Percentiles rank a stretch among this genome's conserved stretches.
Evolutionary conservation across 352 stramenopile species (phyloP).

Genomic region (Globisporangium camurandrum): DNA sequence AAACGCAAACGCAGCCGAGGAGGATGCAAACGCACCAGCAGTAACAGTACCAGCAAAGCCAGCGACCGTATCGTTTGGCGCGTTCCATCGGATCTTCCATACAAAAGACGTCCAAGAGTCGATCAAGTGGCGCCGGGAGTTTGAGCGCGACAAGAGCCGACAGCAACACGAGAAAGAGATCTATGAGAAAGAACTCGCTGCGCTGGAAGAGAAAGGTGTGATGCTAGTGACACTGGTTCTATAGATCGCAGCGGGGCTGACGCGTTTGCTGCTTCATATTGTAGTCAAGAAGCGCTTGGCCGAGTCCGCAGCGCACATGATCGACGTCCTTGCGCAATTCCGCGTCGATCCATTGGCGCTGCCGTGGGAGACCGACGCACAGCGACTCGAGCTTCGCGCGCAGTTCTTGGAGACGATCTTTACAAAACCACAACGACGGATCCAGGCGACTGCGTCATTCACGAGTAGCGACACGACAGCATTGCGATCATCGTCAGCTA

Average conservation of each 20-base stretch:
- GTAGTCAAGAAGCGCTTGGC: constrained; percentile 59
- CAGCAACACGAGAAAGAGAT: constrained; percentile 62
- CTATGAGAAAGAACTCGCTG: constrained; percentile 51
- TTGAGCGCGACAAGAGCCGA: constrained; percentile 51
- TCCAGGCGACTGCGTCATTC: constrained; percentile 7
- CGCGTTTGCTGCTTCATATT: background rate
- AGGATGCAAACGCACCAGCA: background rate
- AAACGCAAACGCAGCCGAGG: background rate
- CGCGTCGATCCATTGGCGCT: constrained; percentile 34
- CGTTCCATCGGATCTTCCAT: constrained; percentile 60
- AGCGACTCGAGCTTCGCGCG: constrained; percentile 37
- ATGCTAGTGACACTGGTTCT: background rate
- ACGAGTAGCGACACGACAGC: background rate
- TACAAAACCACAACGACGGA: constrained; percentile 32
- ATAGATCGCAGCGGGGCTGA: background rate
- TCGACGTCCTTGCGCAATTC: constrained; percentile 55
- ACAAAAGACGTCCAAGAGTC: constrained; percentile 37
- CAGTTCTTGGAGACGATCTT: constrained; percentile 64
- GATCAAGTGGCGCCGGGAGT: constrained; percentile 54
- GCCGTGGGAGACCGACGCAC: constrained; percentile 42
- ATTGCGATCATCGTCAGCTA: background rate
- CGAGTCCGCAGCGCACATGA: constrained; percentile 67
- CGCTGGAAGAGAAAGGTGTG: constrained; percentile 61
- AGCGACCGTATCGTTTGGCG: constrained; percentile 40
- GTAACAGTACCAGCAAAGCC: background rate